Evolutionary conservation across 1,284 basidiomycete genomes (phyloP).

Genomic region (Apiotrichum siamense): DNA sequence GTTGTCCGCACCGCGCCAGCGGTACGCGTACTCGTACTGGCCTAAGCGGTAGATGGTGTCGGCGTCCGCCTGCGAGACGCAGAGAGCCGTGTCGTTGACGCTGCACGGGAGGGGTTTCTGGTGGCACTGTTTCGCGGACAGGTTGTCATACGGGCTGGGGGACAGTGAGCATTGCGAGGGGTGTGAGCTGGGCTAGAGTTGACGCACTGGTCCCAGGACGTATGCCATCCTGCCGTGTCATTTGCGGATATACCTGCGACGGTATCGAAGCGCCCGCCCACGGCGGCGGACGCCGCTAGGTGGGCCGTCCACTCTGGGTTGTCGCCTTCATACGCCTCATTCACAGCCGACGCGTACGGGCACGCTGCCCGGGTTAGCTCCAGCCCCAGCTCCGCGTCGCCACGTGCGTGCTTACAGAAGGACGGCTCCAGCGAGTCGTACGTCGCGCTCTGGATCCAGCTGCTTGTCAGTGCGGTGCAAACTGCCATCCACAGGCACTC

Average conservation of each 20-base stretch:
- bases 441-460: conserved; percentile 17
- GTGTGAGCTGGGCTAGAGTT: neutral
- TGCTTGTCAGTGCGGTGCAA: neutral
- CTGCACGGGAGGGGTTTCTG: conserved; percentile 29
- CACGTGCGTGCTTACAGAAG: conserved; percentile 16
- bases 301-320: conserved; percentile 26
- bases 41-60: conserved; percentile 37
- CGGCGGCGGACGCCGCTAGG: conserved; percentile 17
- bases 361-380: conserved; percentile 20
- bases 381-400: too few species aligned
- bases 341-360: conserved; percentile 11
- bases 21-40: conserved; percentile 36
- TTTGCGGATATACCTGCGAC: conserved; percentile 26
- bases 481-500: neutral
- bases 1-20: conserved; percentile 25
- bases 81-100: conserved; percentile 24
- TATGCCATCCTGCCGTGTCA: conserved; percentile 30
- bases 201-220: conserved; percentile 37
- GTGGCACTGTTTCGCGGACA: conserved; percentile 40
- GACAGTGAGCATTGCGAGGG: neutral
- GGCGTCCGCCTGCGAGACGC: conserved; percentile 29
- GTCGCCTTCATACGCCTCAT: conserved; percentile 11
- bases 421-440: conserved; percentile 36
- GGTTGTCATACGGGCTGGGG: conserved; percentile 35
- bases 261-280: conserved; percentile 26